Base-by-base conservation (phyloP, 768 basidiomycete genomes). In the Boletales sp. region DNA sequence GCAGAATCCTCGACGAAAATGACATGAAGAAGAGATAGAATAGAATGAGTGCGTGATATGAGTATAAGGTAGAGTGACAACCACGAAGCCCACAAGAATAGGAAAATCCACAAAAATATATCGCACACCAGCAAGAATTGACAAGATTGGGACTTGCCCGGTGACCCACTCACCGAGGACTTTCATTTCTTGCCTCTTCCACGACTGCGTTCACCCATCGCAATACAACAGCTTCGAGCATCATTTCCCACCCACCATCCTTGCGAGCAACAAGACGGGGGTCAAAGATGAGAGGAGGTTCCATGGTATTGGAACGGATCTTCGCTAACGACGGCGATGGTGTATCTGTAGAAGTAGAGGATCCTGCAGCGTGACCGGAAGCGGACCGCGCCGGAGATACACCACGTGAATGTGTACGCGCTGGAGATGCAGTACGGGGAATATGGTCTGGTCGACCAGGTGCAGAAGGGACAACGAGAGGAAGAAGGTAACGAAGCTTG, bases 181-280 rank as follows among this genome's bases (percentile, higher is more conserved):
- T 54, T 48, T 67, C 76, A 41, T 64, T 70, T 66, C 80, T 80
- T 69, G 66, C 70, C 70, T 95, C 92, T 34, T 81, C 78, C 4
- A 90, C 78, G 8, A 84, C 83, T 28, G 76, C 81, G 19, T 74
- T 72, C 48, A 84, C 74, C 92, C 92, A 94, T 33, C 74, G 70
- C 37, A 79, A 41, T 11, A 92, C 68, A 0, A 81, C 75, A 18
- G 59, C 59, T 63, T 87, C 82, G 6, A 95, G 73, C 86, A 92
- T 90, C 21, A 72, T 71, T 49, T 90, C 84, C 92, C 92, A 95
- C 0, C 87, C 90, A 0, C 78, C 75, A 11, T 87, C 90, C 49
- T 75, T 81, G 50, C 81, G 74, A 28, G 90, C 92, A 3, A 94
- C 80, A 3, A 82, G 65, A 40, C 79, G 78, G 0, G 88, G 81